Percentiles rank a stretch among this genome's conserved stretches.
phyloP scores from a whole-genome alignment of 306 rosid species.

The Canavalia ensiformis region DNA sequence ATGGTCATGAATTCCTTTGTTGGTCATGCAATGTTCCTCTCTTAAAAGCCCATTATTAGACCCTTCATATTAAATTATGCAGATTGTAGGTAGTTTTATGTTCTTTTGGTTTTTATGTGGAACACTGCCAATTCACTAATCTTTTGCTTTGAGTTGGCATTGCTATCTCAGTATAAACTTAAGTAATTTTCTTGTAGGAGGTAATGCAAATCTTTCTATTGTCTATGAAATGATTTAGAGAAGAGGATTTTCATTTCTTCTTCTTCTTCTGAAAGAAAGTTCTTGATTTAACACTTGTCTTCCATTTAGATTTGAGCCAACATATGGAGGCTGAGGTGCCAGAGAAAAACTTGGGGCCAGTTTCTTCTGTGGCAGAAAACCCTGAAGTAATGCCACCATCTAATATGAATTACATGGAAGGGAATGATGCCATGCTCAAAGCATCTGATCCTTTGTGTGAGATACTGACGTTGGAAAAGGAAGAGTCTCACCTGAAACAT shows the following conservation, averaged over 20 bases:
- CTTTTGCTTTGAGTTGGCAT: neutral
- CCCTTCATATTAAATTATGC: too few relatives aligned
- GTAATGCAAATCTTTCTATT: conserved; percentile 14
- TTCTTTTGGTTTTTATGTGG: too few relatives aligned
- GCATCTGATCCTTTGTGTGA: conserved; percentile 48
- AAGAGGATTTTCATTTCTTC: conserved; percentile 29
- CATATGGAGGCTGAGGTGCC: conserved; percentile 54
- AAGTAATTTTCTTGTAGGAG: conserved; percentile 23
- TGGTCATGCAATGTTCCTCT: too few relatives aligned
- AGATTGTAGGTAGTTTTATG: too few relatives aligned
- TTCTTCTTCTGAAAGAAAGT: neutral
- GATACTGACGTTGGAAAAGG: conserved; percentile 47
- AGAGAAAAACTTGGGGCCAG: conserved; percentile 53
- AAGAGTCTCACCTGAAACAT: conserved; percentile 38
- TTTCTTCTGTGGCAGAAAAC: conserved; percentile 54
- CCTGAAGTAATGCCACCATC: conserved; percentile 47
- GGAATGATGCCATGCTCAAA: conserved; percentile 43
- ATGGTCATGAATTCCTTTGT: too few relatives aligned
- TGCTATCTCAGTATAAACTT: conserved; percentile 23
- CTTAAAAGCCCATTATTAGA: too few relatives aligned
- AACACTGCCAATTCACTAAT: neutral
- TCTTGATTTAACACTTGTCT: conserved; percentile 47
- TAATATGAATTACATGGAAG: conserved; percentile 41
- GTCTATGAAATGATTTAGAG: conserved; percentile 32
- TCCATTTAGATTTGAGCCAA: conserved; percentile 62